Evolutionary conservation across 805 yeast species (phyloP).

Genomic region (Metschnikowia sp.): DNA sequence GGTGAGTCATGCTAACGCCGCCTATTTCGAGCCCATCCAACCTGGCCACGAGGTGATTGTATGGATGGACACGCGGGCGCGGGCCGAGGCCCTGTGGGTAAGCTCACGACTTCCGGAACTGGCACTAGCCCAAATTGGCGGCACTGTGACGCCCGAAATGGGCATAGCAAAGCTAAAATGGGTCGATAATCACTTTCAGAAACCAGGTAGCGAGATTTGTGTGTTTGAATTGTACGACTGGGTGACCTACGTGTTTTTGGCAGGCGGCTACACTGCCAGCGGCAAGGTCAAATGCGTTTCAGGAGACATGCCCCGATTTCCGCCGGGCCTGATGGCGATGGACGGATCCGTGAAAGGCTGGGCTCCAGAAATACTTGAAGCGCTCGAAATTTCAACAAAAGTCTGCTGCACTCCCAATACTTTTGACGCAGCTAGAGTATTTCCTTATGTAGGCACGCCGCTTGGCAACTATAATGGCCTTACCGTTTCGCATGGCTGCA

Average conservation of each 20-base stretch:
- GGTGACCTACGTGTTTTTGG: conserved; percentile 29
- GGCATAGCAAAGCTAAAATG: conserved; percentile 51
- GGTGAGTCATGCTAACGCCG: conserved; percentile 12
- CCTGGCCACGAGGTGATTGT: conserved; percentile 42
- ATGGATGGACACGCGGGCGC: conserved; percentile 59
- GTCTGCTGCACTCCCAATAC: conserved; percentile 11
- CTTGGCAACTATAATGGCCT: conserved; percentile 17
- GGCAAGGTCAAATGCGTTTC: conserved; percentile 15
- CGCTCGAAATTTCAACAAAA: conserved; percentile 16
- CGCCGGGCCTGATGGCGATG: conserved; percentile 31
- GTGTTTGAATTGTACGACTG: conserved; percentile 55
- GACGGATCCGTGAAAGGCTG: conserved; percentile 63
- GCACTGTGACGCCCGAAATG: conserved; percentile 53
- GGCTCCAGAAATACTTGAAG: conserved; percentile 26
- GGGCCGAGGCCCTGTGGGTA: conserved; percentile 27
- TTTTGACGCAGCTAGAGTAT: background rate
- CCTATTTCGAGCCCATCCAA: conserved; percentile 29
- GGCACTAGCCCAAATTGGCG: conserved; percentile 34
- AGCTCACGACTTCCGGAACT: conserved; percentile 23
- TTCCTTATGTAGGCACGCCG: conserved; percentile 18
- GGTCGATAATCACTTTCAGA: conserved; percentile 25
- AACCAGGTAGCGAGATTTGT: conserved; percentile 15
- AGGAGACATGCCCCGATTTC: conserved; percentile 8
- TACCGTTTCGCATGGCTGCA: conserved; percentile 46
- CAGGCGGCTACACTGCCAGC: conserved; percentile 20